phyloP scores from a whole-genome alignment of 192 early-diverging fungal species.

The Coemansia sp. region DNA sequence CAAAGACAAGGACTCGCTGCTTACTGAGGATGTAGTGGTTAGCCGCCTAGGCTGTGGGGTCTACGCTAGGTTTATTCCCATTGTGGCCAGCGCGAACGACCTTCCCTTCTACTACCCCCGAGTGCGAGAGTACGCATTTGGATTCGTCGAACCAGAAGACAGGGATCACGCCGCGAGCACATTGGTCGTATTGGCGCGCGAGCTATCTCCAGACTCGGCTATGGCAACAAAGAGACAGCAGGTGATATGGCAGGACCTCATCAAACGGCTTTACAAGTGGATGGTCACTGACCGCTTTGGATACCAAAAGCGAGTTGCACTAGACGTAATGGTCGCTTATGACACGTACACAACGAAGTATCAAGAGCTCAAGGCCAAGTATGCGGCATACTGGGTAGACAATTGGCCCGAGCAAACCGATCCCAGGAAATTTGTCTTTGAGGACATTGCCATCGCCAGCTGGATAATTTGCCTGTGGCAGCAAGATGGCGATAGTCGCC shows the following conservation, averaged over 20 bases:
- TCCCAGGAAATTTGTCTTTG: constrained; percentile 79
- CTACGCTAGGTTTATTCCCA: constrained; percentile 36
- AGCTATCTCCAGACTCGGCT: constrained; percentile 14
- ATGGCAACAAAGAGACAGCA: constrained; percentile 56
- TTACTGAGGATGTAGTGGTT: constrained; percentile 42
- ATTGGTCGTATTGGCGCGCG: constrained; percentile 24
- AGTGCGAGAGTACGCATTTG: constrained; percentile 37
- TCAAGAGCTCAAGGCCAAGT: constrained; percentile 62
- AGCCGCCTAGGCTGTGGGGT: constrained; percentile 1
- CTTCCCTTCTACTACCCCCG: constrained; percentile 55
- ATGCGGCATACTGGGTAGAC: constrained; percentile 64
- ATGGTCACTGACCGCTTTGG: constrained; percentile 67
- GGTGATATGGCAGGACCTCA: constrained; percentile 58
- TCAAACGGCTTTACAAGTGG: constrained; percentile 72
- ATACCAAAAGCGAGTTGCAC: constrained; percentile 66
- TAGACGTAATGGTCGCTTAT: constrained; percentile 71
- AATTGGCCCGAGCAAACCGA: constrained; percentile 84
- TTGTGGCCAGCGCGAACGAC: neutral
- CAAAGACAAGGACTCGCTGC: constrained; percentile 26
- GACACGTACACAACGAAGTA: constrained; percentile 67
- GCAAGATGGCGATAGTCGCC: constrained; percentile 10
- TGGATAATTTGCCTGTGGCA: constrained; percentile 79
- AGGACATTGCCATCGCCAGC: constrained; percentile 84
- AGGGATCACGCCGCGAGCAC: neutral
- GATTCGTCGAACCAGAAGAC: constrained; percentile 8